Evolutionary conservation across 345 rosid genomes (phyloP), one percentile per base, ranked within the genome.

Genomic region (Laguncularia racemosa): DNA sequence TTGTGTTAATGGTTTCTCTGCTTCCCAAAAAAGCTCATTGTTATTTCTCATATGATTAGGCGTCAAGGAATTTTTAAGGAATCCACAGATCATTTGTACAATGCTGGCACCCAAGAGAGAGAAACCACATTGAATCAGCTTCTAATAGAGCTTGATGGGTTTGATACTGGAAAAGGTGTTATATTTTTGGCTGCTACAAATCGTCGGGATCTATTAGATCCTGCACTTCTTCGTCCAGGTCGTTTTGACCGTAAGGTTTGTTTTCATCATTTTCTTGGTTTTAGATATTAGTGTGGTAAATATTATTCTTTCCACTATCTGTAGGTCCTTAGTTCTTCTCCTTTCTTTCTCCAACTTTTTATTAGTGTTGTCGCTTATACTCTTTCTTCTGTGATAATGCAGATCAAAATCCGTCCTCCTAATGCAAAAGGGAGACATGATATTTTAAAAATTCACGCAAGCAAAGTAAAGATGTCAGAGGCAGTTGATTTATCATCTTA

Each of bases 141-240:
- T 46, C 80, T 88, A 62, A 91, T 91, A 69, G 97, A 88, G 77
- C 96, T 91, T 69, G 97, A 91, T 79, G 97, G 97, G 48, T 91
- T 91, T 76, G 97, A 91, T 71, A 91, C 96, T 13, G 97, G 97
- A 47, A 91, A 91, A 80, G 97, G 97, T 67, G 97, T 91, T 57
- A 91, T 91, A 73, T 91, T 91, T 73, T 73, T 91, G 75, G 96
- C 74, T 75, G 97, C 97, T 64, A 88, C 97, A 62, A 91, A 88
- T 67, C 96, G 96, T 19, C 76, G 89, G 83, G 95, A 91, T 64
- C 71, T 88, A 72, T 69, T 91, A 67, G 97, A 91, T 71, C 97
- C 96, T 63, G 96, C 97, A 52, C 96, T 91, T 74, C 86, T 91
- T 61, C 84, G 96, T 62, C 96, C 96, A 13, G 97, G 97, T 59